Base-by-base conservation (phyloP, 768 basidiomycete species). In the Mycena filopes region DNA sequence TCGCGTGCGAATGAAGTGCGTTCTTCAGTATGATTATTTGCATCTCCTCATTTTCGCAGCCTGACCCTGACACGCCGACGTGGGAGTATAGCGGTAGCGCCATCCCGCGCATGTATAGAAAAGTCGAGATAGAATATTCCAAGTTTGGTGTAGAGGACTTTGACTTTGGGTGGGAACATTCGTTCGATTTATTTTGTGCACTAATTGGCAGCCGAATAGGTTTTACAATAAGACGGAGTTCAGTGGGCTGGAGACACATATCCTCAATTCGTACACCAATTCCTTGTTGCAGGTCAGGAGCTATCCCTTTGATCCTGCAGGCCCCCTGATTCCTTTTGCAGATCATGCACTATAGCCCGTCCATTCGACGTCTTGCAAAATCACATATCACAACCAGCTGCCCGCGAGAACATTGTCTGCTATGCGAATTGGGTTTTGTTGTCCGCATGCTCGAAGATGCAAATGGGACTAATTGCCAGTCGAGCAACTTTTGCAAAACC, bases 121-220 rank as follows among this genome's bases (percentile, higher is more conserved):
- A 90, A 71, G 96, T 98, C 18, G 96, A 98, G 78, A 99, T 99
- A 72, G 95, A 96, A 77, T 99, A 99, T 75, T 96, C 94, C 41
- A 97, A 96, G 73, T 99, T 99, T 72, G 97, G 97, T 5, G 94
- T 99, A 20, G 97, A 98, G 74, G 97, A 99, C 77, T 99, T 99
- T 72, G 98, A 99, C 77, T 99, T 99, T 72, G 97, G 86, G 96
- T 95, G 74, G 60, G 85, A 75, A 0, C 16, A 20, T 36, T 42
- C 49, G 29, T n/a, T 2, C 54, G 29, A 21, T 36, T 43, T 20
- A 36, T 20, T 11, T 10, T 21, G 18, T 40, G 15, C 9, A 26
- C 40, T 48, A n/a, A 46, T 13, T 47, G 5, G 26, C 16, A 43
- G 45, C 60, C 41, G 53, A 64, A 3, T 65, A 96, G 95, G 2